Evolutionary conservation across 2,329 filamentous ascomycete species (phyloP).

Genomic region (Fusarium sp.): DNA sequence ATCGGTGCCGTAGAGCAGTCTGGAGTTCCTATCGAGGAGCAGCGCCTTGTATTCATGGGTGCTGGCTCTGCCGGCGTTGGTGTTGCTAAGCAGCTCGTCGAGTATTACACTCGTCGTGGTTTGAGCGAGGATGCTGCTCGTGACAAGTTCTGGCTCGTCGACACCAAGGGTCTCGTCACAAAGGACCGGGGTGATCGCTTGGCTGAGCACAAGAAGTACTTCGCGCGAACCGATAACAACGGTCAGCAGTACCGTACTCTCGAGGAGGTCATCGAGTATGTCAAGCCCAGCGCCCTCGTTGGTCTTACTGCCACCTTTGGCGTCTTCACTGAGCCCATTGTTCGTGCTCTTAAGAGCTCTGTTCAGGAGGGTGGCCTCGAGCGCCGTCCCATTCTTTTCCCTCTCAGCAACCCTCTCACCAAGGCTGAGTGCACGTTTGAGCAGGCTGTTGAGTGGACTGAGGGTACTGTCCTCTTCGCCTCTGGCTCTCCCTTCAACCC

Average conservation of each 20-base stretch:
- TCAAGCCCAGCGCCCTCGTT: conserved; percentile 94
- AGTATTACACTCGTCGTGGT: conserved; percentile 95
- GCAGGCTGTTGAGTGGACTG: conserved; percentile 90
- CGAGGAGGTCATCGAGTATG: conserved; percentile 92
- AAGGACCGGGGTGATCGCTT: conserved; percentile 93
- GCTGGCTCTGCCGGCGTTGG: conserved; percentile 96
- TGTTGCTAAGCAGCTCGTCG: conserved; percentile 97
- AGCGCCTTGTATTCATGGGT: conserved; percentile 95
- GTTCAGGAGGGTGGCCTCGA: conserved; percentile 75
- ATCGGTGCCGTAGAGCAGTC: conserved; percentile 85
- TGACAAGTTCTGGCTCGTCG: conserved; percentile 96
- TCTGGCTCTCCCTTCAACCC: conserved; percentile 92
- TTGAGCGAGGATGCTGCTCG: conserved; percentile 88
- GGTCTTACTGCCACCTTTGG: conserved; percentile 95
- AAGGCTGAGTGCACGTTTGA: conserved; percentile 99
- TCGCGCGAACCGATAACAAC: conserved; percentile 73
- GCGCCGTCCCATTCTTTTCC: conserved; percentile 91
- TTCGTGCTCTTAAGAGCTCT: conserved; percentile 76
- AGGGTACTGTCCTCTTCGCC: conserved; percentile 92
- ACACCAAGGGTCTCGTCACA: conserved; percentile 96
- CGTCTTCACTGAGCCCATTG: conserved; percentile 89
- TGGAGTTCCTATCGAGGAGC: conserved; percentile 86
- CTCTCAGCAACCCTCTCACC: conserved; percentile 93
- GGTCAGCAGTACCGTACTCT: conserved; percentile 81
- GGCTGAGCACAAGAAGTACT: conserved; percentile 87